A percentile compares a stretch with the other conserved stretches of the same genome.
These are phyloP conservation scores for Vickermania ingenoplastis DNA, from an alignment of 208 protist species.

Conservation along the genomic window DNA sequence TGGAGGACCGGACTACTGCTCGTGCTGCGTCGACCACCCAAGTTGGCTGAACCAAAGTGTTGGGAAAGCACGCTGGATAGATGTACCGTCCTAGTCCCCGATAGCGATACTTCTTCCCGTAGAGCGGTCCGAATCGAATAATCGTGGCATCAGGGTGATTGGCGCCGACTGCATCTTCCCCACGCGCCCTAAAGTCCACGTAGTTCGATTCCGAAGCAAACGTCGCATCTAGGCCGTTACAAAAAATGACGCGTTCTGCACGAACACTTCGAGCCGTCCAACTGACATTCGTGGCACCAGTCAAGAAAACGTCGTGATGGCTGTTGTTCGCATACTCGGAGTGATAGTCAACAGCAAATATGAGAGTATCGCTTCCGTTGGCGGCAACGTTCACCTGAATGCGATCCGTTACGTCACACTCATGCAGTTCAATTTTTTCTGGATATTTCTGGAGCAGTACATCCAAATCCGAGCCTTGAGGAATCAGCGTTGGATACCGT, in stretches of 20 bases:
- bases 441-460: conserved; percentile 73
- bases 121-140: conserved; percentile 84
- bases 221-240: conserved; percentile 86
- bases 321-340: conserved; percentile 89
- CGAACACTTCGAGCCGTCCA: conserved; percentile 86
- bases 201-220: conserved; percentile 90
- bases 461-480: conserved; percentile 78
- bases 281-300: conserved; percentile 81
- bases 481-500: conserved; percentile 87
- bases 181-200: conserved; percentile 83
- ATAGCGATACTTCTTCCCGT: conserved; percentile 85
- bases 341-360: conserved; percentile 86
- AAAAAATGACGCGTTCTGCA: conserved; percentile 84
- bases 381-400: conserved; percentile 88
- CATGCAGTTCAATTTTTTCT: conserved; percentile 86
- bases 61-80: conserved; percentile 84
- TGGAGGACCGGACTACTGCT: conserved; percentile 72
- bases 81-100: conserved; percentile 81
- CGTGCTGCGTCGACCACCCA: conserved; percentile 88
- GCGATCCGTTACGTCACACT: conserved; percentile 87
- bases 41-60: conserved; percentile 83
- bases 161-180: conserved; percentile 80
- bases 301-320: conserved; percentile 88
- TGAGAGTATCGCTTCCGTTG: conserved; percentile 87
- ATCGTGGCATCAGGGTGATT: conserved; percentile 87